phyloP scores from a whole-genome alignment of 306 rosid species.

The Elaeagnus macrophylla region DNA sequence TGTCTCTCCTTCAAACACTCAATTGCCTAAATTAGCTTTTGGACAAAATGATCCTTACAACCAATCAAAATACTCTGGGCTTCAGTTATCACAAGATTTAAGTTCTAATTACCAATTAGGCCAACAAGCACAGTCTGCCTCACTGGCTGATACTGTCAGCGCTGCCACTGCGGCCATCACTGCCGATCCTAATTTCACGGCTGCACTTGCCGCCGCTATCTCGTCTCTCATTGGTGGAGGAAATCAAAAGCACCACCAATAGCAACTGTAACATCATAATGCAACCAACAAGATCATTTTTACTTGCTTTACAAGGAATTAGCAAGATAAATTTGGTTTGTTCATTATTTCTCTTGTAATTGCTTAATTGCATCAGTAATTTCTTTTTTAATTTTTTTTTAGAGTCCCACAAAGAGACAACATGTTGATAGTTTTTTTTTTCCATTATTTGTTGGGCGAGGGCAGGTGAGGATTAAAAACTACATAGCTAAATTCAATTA shows the following conservation, averaged over 20 bases:
- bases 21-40: slow-evolving; percentile 30
- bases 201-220: slow-evolving; percentile 89
- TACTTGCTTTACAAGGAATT: slow-evolving; percentile 55
- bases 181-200: slow-evolving; percentile 77
- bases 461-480: too few species aligned
- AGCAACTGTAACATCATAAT: slow-evolving; percentile 12
- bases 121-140: slow-evolving; percentile 32
- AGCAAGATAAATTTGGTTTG: neutral
- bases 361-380: too few species aligned
- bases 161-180: slow-evolving; percentile 94
- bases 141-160: slow-evolving; percentile 52
- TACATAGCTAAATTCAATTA: too few species aligned
- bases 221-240: slow-evolving; percentile 76
- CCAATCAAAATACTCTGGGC: slow-evolving; percentile 83
- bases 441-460: too few species aligned
- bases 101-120: slow-evolving; percentile 33
- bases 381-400: too few species aligned
- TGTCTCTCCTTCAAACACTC: slow-evolving; percentile 24
- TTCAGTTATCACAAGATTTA: slow-evolving; percentile 67
- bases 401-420: too few species aligned
- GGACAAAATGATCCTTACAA: slow-evolving; percentile 54
- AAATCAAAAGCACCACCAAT: slow-evolving; percentile 13
- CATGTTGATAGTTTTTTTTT: too few species aligned
- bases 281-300: too few species aligned
- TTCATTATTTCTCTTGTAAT: too few species aligned